Evolutionary conservation across 108 stramenopile genomes (phyloP).

Genomic region (Parietichytrium sp.): DNA sequence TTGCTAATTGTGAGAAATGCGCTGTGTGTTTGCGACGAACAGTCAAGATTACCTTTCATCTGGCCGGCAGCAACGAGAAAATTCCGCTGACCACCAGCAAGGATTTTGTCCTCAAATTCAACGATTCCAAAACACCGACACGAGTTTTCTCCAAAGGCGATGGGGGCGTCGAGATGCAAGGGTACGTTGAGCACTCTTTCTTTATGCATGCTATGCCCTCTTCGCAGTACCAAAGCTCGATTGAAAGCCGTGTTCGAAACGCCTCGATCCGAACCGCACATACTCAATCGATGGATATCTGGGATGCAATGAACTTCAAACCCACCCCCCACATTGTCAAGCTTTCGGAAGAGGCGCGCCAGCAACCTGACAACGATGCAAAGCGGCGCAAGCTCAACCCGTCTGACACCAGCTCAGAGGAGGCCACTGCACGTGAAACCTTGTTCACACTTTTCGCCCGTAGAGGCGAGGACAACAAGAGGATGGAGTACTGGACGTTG

Average conservation of each 20-base stretch:
- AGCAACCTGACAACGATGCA: background rate
- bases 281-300: background rate
- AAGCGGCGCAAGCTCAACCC: slow-evolving; percentile 30
- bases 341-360: too few species aligned
- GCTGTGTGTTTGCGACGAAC: too few species aligned
- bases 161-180: slow-evolving; percentile 15
- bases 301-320: slow-evolving; percentile 28
- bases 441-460: slow-evolving; percentile 22
- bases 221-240: background rate
- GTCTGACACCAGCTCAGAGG: too few species aligned
- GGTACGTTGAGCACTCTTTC: slow-evolving; percentile 15
- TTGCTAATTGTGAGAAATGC: too few species aligned
- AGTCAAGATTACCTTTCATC: slow-evolving; percentile 3
- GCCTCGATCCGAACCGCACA: background rate
- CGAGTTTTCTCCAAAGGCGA: slow-evolving; percentile 35
- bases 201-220: slow-evolving; percentile 33
- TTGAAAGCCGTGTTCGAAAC: background rate
- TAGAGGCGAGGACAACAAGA: background rate
- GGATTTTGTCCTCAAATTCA: slow-evolving; percentile 12
- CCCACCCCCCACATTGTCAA: too few species aligned
- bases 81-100: background rate
- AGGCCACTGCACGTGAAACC: background rate
- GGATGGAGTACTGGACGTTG: slow-evolving; percentile 1
- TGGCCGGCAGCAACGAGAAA: background rate
- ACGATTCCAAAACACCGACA: background rate